These are phyloP conservation scores for Letharia columbiana DNA, from an alignment of 495 filamentous ascomycete genomes.

Conservation along the genomic window DNA sequence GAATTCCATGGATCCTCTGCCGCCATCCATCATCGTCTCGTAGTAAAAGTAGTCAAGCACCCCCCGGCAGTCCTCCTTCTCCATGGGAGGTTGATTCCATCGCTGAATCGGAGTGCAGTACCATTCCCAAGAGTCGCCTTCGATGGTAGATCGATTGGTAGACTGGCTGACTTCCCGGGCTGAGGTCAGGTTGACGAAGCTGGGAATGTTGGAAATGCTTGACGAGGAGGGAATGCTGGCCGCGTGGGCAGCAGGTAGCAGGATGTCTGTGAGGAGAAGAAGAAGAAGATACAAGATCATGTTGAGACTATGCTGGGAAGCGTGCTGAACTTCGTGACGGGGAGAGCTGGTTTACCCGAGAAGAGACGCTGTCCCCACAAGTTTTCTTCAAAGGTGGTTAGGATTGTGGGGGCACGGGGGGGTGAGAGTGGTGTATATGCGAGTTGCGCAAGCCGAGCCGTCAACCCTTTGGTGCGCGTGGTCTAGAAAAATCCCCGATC, in stretches of 20 bases:
- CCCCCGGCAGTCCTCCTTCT: background rate
- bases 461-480: background rate
- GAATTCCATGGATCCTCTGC: background rate
- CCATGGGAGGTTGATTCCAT: background rate
- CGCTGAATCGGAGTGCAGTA: background rate
- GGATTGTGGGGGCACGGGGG: no score
- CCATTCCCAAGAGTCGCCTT: background rate
- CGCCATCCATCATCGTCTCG: background rate
- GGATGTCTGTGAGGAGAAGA: background rate
- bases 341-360: no score
- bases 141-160: background rate
- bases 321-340: background rate
- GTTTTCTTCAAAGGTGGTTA: no score
- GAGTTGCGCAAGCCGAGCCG: background rate
- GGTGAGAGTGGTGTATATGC: background rate
- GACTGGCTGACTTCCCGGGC: background rate
- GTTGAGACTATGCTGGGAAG: background rate
- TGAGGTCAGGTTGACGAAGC: background rate
- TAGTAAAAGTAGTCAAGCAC: background rate
- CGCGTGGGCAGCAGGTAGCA: background rate
- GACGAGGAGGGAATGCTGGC: background rate
- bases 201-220: background rate
- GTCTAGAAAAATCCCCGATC: background rate
- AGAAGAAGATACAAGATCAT: background rate
- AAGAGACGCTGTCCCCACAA: no score